phyloP scores from a whole-genome alignment of 2,329 filamentous ascomycete species.

The Xylaria multiplex region DNA sequence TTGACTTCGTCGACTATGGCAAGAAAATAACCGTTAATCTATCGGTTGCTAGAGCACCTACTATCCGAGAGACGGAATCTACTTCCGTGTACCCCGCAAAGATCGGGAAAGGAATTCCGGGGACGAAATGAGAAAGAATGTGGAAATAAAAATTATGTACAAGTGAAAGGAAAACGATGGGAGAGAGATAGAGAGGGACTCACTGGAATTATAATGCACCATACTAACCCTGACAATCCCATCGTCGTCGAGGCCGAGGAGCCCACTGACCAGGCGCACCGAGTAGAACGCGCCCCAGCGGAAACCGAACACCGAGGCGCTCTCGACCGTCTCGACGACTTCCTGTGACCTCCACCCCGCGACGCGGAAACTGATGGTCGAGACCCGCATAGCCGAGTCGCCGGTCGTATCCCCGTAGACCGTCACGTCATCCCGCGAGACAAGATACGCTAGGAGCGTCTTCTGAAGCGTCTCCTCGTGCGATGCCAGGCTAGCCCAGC shows the following conservation, averaged over 20 bases:
- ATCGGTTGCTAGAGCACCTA: neutral
- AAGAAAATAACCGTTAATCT: constrained; percentile 5
- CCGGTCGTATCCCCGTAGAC: constrained; percentile 67
- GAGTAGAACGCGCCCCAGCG: constrained; percentile 77
- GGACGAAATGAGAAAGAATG: neutral
- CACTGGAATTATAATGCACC: constrained; percentile 77
- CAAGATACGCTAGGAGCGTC: constrained; percentile 69
- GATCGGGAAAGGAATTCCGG: too few species aligned
- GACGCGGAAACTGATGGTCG: constrained; percentile 74
- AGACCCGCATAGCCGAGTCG: constrained; percentile 62
- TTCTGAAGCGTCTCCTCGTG: constrained; percentile 71
- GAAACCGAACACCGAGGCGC: constrained; percentile 67
- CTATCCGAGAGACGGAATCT: neutral
- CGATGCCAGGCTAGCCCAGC: constrained; percentile 62
- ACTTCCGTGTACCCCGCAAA: too few species aligned
- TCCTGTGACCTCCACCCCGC: constrained; percentile 64
- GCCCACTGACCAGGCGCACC: constrained; percentile 67
- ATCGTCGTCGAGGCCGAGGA: constrained; percentile 67
- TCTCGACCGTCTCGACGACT: constrained; percentile 71
- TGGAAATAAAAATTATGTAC: neutral
- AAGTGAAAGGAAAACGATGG: neutral
- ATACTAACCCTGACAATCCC: constrained; percentile 76
- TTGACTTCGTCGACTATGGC: constrained; percentile 66
- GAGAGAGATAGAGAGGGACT: constrained; percentile 46
- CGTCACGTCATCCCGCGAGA: constrained; percentile 60